Percentiles rank a stretch among this genome's conserved stretches.
phyloP scores from a whole-genome alignment of 2,329 filamentous ascomycete genomes.

The Colletotrichum liriopes region DNA sequence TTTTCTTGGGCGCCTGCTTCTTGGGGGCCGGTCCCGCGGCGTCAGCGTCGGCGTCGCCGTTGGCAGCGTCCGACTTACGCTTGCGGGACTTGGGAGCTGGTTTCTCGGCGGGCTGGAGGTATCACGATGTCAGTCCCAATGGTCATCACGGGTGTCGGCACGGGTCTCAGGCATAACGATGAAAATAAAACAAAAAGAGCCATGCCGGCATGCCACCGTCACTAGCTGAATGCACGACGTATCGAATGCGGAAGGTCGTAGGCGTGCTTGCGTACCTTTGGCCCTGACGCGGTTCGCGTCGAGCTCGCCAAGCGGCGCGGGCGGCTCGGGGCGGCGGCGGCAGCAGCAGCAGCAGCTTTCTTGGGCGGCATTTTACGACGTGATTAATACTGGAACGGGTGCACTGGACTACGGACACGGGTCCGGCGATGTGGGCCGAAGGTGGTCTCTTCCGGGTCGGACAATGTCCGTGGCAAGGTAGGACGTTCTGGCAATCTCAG shows the following conservation, averaged over 20 bases:
- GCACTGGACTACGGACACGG: background rate
- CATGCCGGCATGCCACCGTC: too few species aligned
- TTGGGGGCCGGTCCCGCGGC: constrained; percentile 2
- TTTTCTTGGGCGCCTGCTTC: constrained; percentile 18
- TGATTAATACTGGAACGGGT: background rate
- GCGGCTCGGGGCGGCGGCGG: background rate
- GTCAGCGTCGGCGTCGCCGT: background rate
- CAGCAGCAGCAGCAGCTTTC: background rate
- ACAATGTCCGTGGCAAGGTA: background rate
- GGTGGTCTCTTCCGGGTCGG: background rate
- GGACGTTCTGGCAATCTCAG: background rate
- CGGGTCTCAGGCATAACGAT: too few species aligned
- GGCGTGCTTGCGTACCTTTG: background rate
- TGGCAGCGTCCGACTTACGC: constrained; percentile 39
- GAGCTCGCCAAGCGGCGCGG: constrained; percentile 22
- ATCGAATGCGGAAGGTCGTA: background rate
- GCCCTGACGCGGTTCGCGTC: constrained; percentile 27
- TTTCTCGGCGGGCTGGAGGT: constrained; percentile 21
- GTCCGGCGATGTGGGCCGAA: background rate
- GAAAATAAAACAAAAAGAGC: background rate
- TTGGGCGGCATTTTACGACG: constrained; percentile 17
- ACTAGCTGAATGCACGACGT: background rate
- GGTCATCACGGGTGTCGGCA: background rate
- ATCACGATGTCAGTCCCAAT: constrained; percentile 8
- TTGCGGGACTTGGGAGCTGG: constrained; percentile 28